Evolutionary conservation across 345 rosid genomes (phyloP), one percentile per base, ranked within the genome.

Genomic region (Eucalyptus marginata): DNA sequence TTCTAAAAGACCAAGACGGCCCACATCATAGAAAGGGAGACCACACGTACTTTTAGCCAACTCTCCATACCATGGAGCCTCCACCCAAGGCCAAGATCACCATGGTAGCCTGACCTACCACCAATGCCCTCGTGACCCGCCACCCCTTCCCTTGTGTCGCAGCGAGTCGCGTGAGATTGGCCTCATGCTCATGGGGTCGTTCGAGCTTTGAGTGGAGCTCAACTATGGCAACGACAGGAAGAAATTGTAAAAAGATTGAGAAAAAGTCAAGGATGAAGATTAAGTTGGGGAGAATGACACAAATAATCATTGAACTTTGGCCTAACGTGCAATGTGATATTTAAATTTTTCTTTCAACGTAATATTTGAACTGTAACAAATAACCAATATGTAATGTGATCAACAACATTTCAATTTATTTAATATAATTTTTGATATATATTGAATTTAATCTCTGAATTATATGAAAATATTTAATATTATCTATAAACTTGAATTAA

Each of bases 261-360:
- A 62, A 62, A 62, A 66, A 29, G 36, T 29, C 76, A 31, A 64
- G 10, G 10, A 66, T 66, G 22, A 66, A n/a, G 5, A 66, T 14
- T 66, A 15, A 66, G 58, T 0, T 52, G 18, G 24, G 10, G 4
- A 18, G 24, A 52, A 52, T 3, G 58, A 52, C 4, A 52, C 9
- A 52, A 7, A 52, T 52, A 0, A 4, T 52, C 58, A 52, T 52
- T 52, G 10, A 52, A 52, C 4, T 52, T 52, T 52, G 0, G 1
- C 2, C 2, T 4, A 18, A 52, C 0, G 7, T 3, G 1, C 0
- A 51, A 52, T 52, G 56, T 52, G 22, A 7, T 52, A 0, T 52
- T 0, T 17, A 0, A 18, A 52, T 0, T 52, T 52, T 52, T 52
- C 2, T 52, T 52, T 52, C 1, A 52, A 52, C 7, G 10, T 52